Conservation (phyloP, 75 land plant species). For the Larix kaempferi region DNA sequence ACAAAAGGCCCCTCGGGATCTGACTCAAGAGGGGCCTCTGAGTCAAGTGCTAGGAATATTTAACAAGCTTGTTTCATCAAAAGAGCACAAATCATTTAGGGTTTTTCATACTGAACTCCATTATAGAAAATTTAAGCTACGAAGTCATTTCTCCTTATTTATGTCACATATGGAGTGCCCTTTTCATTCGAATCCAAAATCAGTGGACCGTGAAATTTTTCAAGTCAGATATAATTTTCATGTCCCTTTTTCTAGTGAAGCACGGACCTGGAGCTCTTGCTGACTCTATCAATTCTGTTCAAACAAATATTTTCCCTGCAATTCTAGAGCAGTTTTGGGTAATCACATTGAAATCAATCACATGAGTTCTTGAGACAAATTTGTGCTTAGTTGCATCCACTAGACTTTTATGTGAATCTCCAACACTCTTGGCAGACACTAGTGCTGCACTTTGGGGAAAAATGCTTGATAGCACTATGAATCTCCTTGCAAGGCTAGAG, state of each 20-base stretch:
- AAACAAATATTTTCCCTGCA: slow-evolving; percentile 44
- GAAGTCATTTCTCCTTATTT: slow-evolving; percentile 55
- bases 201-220: slow-evolving; percentile 60
- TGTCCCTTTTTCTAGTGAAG: slow-evolving; percentile 86
- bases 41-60: slow-evolving; percentile 78
- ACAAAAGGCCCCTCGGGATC: slow-evolving; percentile 76
- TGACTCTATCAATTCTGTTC: slow-evolving; percentile 72
- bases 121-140: slow-evolving; percentile 75
- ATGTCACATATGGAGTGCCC: slow-evolving; percentile 55
- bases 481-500: slow-evolving; percentile 78
- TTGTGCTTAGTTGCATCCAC: slow-evolving; percentile 81
- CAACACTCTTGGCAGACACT: slow-evolving; percentile 41
- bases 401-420: slow-evolving; percentile 78
- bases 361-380: slow-evolving; percentile 75
- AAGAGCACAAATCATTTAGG: slow-evolving; percentile 81
- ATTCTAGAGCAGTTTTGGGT: slow-evolving; percentile 89
- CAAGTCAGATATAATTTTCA: slow-evolving; percentile 73
- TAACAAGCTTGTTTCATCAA: slow-evolving; percentile 47
- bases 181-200: slow-evolving; percentile 64
- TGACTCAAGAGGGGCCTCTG: slow-evolving; percentile 62
- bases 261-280: slow-evolving; percentile 59
- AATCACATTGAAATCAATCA: slow-evolving; percentile 67
- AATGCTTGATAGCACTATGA: slow-evolving; percentile 79
- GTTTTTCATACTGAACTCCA: slow-evolving; percentile 87
- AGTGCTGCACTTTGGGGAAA: slow-evolving; percentile 60